Conservation (phyloP, 163 green algal species). For the Scenedesmus sp. region DNA sequence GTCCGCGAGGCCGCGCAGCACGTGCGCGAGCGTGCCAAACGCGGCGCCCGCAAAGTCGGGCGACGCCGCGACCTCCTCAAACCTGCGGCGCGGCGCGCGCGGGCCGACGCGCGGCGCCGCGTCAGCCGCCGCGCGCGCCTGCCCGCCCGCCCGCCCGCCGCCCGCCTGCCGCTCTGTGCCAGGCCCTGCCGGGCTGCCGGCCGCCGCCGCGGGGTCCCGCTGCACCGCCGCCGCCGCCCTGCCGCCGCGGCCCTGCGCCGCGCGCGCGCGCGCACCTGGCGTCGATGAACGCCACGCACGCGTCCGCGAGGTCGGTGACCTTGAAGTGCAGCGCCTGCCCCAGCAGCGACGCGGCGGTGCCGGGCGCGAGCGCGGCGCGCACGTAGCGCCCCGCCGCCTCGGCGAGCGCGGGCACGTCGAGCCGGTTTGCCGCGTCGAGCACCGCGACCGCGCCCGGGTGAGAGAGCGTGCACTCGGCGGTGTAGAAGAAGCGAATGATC, state of each 20-base stretch:
- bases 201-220: too few species aligned
- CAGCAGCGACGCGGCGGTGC: conserved; percentile 32
- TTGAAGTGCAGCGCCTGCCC: conserved; percentile 26
- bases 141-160: too few species aligned
- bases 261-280: neutral
- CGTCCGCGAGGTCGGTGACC: conserved; percentile 11
- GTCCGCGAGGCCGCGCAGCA: conserved; percentile 12
- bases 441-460: conserved; percentile 41
- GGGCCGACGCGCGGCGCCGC: too few species aligned
- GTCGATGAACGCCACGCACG: neutral
- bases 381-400: conserved; percentile 24
- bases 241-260: too few species aligned
- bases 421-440: conserved; percentile 50
- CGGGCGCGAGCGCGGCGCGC: neutral
- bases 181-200: too few species aligned
- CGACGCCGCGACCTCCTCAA: conserved; percentile 27
- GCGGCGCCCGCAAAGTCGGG: conserved; percentile 20
- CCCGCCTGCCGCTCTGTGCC: too few species aligned
- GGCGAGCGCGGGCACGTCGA: conserved; percentile 50
- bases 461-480: conserved; percentile 49
- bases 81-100: too few species aligned
- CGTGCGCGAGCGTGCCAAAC: conserved; percentile 3
- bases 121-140: too few species aligned
- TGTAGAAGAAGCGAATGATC: conserved; percentile 59
- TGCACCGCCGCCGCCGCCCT: too few species aligned